Conservation (phyloP, 345 rosid species). For the thale cress (Arabidopsis thaliana) region TAIR10.1 NC_003076.8:8060001-8060500, state of each 20-base stretch:
- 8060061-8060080: constrained; percentile 42
- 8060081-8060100: constrained; percentile 47
- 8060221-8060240: constrained; percentile 10
- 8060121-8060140: constrained; percentile 37
- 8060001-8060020: constrained; percentile 41
- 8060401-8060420: constrained; percentile 43
- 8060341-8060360: constrained; percentile 13
- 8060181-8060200: constrained; percentile 40
- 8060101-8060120: constrained; percentile 43
- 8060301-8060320: constrained; percentile 47
- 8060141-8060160: constrained; percentile 40
- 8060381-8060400: constrained; percentile 47
- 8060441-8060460: constrained; percentile 45
- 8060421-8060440: constrained; percentile 48
- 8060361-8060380: constrained; percentile 46
- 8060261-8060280: constrained; percentile 4
- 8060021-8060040: constrained; percentile 48
- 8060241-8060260: no score
- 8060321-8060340: constrained; percentile 44
- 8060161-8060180: constrained; percentile 42
- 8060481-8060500: constrained; percentile 41
- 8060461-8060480: constrained; percentile 45
- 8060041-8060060: constrained; percentile 43
- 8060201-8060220: constrained; percentile 43
- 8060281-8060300: constrained; percentile 38